Percentiles rank a stretch among this genome's conserved stretches.
phyloP scores from a whole-genome alignment of 208 protist species.

The Crithidia mellificae region DNA sequence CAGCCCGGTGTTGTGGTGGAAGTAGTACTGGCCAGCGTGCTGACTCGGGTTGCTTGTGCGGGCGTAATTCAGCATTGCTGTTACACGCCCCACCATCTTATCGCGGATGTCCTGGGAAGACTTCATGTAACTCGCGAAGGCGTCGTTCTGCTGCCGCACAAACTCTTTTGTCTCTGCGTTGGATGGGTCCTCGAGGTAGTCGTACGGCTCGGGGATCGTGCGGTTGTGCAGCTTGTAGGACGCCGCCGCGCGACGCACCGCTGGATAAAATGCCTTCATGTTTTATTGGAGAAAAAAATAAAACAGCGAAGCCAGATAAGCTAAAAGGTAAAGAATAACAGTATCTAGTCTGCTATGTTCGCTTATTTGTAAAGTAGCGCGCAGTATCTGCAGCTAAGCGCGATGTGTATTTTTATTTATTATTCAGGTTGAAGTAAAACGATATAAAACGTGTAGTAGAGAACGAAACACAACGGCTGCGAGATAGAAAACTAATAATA shows the following conservation, averaged over 20 bases:
- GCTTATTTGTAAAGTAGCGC: too few relatives aligned
- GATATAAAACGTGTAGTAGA: too few relatives aligned
- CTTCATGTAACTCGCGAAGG: slow-evolving; percentile 71
- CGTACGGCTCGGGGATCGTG: slow-evolving; percentile 87
- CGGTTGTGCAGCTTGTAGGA: slow-evolving; percentile 74
- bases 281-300: not conserved
- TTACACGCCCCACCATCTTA: slow-evolving; percentile 64
- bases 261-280: slow-evolving; percentile 60
- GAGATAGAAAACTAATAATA: too few relatives aligned
- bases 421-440: too few relatives aligned
- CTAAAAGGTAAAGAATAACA: too few relatives aligned
- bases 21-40: slow-evolving; percentile 80
- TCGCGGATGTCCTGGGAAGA: slow-evolving; percentile 45
- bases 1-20: slow-evolving; percentile 89
- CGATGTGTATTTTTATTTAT: too few relatives aligned
- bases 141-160: slow-evolving; percentile 81
- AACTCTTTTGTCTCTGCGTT: slow-evolving; percentile 87
- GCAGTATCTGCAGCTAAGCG: too few relatives aligned
- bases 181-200: slow-evolving; percentile 92
- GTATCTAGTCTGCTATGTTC: too few relatives aligned
- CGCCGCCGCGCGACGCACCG: slow-evolving; percentile 54
- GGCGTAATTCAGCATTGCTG: slow-evolving; percentile 74
- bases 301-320: too few relatives aligned
- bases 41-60: slow-evolving; percentile 72
- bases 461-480: too few relatives aligned